These are phyloP conservation scores for Capsicum rhomboideum DNA, from an alignment of 257 asterid species.

Conservation along the genomic window DNA sequence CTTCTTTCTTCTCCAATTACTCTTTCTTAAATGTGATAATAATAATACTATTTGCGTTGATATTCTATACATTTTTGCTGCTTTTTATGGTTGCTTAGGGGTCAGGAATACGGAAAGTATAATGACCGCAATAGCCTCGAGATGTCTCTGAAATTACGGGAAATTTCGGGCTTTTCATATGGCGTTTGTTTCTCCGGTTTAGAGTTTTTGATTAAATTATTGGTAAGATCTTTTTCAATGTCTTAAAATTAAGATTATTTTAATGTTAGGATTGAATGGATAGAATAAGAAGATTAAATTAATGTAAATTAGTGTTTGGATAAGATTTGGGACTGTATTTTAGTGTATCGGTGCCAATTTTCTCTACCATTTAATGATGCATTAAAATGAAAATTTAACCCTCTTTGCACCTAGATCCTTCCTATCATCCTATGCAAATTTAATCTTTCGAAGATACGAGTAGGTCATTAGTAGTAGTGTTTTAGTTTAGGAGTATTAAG, in stretches of 20 bases:
- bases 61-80: slow-evolving; percentile 6
- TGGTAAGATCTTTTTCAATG: not conserved
- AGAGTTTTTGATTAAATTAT: not conserved
- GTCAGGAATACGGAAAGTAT: not conserved
- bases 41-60: not conserved
- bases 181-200: not conserved
- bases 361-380: not conserved
- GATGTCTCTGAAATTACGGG: slow-evolving; percentile 20
- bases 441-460: no score
- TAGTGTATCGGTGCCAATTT: not conserved
- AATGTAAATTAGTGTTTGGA: not conserved
- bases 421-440: not conserved
- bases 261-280: not conserved
- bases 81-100: slow-evolving; percentile 8
- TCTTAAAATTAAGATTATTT: not conserved
- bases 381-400: not conserved
- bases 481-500: no score
- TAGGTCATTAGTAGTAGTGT: no score
- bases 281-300: not conserved
- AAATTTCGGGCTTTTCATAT: not conserved
- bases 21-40: not conserved
- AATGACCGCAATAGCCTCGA: slow-evolving; percentile 36
- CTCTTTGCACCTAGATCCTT: not conserved
- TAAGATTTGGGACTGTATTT: not conserved
- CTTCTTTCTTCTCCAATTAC: not conserved